These are phyloP conservation scores for Symbiodinium pilosum DNA, from an alignment of 73 alveolate genomes.

Conservation along the genomic window DNA sequence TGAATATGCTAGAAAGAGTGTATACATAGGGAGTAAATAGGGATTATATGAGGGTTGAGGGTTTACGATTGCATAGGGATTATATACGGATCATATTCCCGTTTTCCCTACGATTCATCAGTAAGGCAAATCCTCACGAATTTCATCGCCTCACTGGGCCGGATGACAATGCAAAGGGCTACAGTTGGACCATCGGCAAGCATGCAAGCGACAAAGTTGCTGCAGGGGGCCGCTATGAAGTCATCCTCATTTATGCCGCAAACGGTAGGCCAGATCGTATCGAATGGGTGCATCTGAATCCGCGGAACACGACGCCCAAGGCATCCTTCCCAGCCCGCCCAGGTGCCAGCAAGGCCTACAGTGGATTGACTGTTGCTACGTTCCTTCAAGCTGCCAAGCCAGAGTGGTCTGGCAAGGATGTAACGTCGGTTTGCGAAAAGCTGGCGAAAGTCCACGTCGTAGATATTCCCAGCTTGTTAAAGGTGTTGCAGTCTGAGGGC, in stretches of 20 bases:
- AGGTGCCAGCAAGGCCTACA: conserved; percentile 10
- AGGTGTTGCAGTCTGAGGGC: conserved; percentile 61
- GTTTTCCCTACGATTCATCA: too few relatives aligned
- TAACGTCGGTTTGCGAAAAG: conserved; percentile 30
- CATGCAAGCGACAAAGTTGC: conserved; percentile 49
- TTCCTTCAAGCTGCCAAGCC: conserved; percentile 66
- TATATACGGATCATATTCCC: too few relatives aligned
- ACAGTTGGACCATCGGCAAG: conserved; percentile 73
- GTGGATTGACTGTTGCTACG: conserved; percentile 29
- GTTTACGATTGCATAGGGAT: too few relatives aligned
- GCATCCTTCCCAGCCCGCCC: neutral
- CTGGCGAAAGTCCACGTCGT: conserved; percentile 46
- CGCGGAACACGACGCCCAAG: conserved; percentile 18
- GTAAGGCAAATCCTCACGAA: conserved; percentile 26
- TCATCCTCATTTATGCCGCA: conserved; percentile 57
- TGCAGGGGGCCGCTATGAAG: conserved; percentile 74
- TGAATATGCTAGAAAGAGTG: too few relatives aligned
- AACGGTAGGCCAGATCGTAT: conserved; percentile 72
- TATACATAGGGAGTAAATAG: too few relatives aligned
- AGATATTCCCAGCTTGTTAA: conserved; percentile 38
- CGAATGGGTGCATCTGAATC: conserved; percentile 69
- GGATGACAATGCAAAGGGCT: conserved; percentile 44
- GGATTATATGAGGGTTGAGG: too few relatives aligned
- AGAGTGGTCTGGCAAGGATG: conserved; percentile 66
- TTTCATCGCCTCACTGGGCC: conserved; percentile 82